A percentile compares a stretch with the other conserved stretches of the same genome.
Evolutionary conservation across 2,329 filamentous ascomycete species (phyloP).

Genomic region (Neobulgaria alba): DNA sequence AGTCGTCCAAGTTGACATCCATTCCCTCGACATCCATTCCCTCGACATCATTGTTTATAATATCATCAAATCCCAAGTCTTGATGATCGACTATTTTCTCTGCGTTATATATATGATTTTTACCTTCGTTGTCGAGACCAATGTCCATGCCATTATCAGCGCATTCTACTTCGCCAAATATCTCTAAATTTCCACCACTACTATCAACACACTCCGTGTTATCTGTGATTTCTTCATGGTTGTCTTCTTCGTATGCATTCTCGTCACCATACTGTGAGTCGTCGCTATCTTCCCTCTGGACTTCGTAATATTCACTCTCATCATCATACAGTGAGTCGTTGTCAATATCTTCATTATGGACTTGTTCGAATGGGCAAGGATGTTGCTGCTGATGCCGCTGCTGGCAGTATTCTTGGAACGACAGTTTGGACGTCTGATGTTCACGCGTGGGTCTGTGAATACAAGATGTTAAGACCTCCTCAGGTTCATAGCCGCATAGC

Average conservation of each 20-base stretch:
- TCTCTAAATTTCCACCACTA: neutral
- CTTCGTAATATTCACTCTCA: neutral
- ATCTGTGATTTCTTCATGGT: conserved; percentile 1
- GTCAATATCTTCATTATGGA: neutral
- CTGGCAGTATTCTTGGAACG: conserved; percentile 9
- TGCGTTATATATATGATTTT: neutral
- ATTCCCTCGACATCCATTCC: conserved; percentile 1
- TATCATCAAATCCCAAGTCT: neutral
- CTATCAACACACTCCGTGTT: conserved; percentile 1
- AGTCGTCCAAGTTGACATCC: conserved; percentile 1
- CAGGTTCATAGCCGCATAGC: conserved; percentile 9
- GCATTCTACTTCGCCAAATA: conserved; percentile 1
- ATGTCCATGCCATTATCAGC: conserved; percentile 1
- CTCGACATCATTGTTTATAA: neutral
- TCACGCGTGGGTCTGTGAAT: neutral
- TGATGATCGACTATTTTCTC: conserved; percentile 1
- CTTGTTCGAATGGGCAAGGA: neutral
- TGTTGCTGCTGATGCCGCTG: conserved; percentile 1
- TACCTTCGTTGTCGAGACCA: conserved; percentile 1
- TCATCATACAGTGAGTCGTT: neutral
- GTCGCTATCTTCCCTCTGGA: neutral
- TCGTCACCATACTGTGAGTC: neutral
- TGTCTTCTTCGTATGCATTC: neutral
- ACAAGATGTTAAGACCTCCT: conserved; percentile 5
- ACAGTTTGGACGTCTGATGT: conserved; percentile 7